These are phyloP conservation scores for Crucihimalaya himalaica DNA, from an alignment of 345 rosid species.

Conservation along the genomic window DNA sequence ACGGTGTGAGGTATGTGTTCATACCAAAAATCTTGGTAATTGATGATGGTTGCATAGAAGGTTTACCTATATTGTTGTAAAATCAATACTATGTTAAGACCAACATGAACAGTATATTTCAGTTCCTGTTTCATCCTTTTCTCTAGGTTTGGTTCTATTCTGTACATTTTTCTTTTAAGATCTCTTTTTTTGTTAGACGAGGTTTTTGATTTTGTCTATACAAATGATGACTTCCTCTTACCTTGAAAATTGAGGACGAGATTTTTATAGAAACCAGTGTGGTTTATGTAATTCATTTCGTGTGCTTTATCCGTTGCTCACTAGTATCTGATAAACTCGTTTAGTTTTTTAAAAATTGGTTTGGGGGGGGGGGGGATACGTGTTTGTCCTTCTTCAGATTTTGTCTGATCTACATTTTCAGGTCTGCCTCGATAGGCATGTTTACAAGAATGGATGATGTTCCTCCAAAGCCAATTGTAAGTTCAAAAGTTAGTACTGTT, in stretches of 20 bases:
- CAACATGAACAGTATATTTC: background rate
- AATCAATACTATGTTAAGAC: background rate
- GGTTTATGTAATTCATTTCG: background rate
- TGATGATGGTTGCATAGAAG: background rate
- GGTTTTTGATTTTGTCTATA: conserved; percentile 6
- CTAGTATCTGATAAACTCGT: conserved; percentile 4
- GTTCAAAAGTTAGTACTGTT: conserved; percentile 18
- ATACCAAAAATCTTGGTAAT: background rate
- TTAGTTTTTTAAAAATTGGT: background rate
- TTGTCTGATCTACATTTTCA: conserved; percentile 35
- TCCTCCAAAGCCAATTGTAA: conserved; percentile 55
- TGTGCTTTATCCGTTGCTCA: conserved; percentile 11
- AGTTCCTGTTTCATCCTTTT: background rate
- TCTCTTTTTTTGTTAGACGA: conserved; percentile 1
- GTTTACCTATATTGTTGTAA: background rate
- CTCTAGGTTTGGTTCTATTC: background rate
- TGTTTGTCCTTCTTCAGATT: conserved; percentile 9
- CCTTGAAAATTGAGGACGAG: background rate
- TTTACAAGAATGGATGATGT: conserved; percentile 43
- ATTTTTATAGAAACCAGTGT: conserved; percentile 7
- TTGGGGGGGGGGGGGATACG: background rate
- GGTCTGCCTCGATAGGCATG: conserved; percentile 49
- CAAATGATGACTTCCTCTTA: background rate
- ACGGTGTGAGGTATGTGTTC: conserved; percentile 39
- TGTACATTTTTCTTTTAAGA: background rate